Conservation (phyloP, 306 rosid species). For the Benincasa hispida region DNA sequence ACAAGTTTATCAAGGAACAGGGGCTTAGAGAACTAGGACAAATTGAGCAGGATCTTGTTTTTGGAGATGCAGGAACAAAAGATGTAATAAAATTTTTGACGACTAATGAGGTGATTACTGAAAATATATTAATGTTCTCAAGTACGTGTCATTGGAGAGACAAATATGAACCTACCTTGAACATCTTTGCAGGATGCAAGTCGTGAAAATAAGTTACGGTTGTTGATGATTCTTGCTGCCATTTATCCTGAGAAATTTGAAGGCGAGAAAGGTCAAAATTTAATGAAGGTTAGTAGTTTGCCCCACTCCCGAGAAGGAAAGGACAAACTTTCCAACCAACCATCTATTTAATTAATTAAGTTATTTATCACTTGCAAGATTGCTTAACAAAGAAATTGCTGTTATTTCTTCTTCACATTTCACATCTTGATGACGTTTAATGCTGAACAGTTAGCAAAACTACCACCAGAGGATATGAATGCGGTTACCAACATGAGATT, state of each 20-base stretch:
- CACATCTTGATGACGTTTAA: neutral
- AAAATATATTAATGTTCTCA: neutral
- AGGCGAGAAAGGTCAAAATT: conserved; percentile 78
- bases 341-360: neutral
- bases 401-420: neutral
- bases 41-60: conserved; percentile 86
- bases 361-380: neutral
- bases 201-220: conserved; percentile 85
- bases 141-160: neutral
- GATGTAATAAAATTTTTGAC: conserved; percentile 78
- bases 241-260: conserved; percentile 88
- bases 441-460: conserved; percentile 47
- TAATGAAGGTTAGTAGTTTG: conserved; percentile 60
- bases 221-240: conserved; percentile 88
- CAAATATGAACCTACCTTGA: neutral
- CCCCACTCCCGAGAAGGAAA: neutral
- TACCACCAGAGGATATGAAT: conserved; percentile 62
- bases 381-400: neutral
- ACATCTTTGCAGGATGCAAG: conserved; percentile 58
- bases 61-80: conserved; percentile 90
- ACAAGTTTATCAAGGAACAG: conserved; percentile 53
- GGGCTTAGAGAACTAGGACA: conserved; percentile 79
- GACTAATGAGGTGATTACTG: conserved; percentile 39
- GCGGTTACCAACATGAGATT: conserved; percentile 62
- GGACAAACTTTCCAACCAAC: conserved; percentile 1